Conservation (phyloP, 164 flowering plant species). For the Houttuynia cordata region DNA sequence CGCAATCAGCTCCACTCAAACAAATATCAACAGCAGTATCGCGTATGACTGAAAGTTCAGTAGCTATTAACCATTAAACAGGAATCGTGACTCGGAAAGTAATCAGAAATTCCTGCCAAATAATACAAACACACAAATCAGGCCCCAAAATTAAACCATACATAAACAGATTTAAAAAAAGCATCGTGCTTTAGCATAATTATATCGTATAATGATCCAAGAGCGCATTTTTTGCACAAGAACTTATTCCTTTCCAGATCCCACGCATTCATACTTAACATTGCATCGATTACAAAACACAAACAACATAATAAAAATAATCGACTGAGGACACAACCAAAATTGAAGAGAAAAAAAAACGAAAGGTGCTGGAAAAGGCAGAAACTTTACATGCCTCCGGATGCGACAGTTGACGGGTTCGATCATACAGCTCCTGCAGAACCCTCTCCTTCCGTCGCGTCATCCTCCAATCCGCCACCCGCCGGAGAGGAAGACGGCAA, state of each 20-base stretch:
- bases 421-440: constrained; percentile 1
- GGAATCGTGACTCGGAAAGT: neutral
- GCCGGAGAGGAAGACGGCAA: too few relatives aligned
- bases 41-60: neutral
- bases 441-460: neutral
- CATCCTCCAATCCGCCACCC: neutral
- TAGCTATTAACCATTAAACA: neutral
- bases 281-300: too few relatives aligned
- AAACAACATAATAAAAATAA: neutral
- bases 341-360: neutral
- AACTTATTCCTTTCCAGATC: too few relatives aligned
- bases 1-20: neutral
- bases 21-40: neutral
- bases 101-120: neutral
- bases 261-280: too few relatives aligned
- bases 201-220: neutral
- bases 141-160: neutral
- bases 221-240: too few relatives aligned
- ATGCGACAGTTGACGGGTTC: neutral
- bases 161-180: too few relatives aligned
- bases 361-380: neutral
- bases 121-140: neutral
- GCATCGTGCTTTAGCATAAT: too few relatives aligned
- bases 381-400: constrained; percentile 4
- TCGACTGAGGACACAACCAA: neutral